Evolutionary conservation across 176 grass and related monocot species (phyloP).

Genomic region (Dendrocalamus sinicus): DNA sequence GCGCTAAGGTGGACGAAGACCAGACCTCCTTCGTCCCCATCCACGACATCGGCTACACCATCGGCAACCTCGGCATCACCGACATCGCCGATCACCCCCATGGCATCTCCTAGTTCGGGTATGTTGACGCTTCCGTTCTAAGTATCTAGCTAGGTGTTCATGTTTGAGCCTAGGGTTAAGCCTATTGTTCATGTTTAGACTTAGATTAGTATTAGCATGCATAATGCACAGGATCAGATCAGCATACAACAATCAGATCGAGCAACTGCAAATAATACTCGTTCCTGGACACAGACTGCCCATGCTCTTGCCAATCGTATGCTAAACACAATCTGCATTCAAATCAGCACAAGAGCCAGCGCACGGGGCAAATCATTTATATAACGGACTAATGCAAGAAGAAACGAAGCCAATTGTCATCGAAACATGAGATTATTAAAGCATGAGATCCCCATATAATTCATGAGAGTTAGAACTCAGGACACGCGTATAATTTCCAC

Average conservation of each 20-base stretch:
- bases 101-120: no score
- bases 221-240: background rate
- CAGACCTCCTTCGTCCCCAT: no score
- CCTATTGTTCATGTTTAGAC: no score
- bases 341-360: background rate
- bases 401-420: slow-evolving; percentile 4
- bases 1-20: no score
- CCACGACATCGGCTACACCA: no score
- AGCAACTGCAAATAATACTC: no score
- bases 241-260: background rate
- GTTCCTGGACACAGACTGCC: background rate
- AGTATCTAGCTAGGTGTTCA: no score
- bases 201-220: background rate
- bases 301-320: background rate
- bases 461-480: slow-evolving; percentile 16
- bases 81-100: no score
- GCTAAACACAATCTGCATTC: background rate
- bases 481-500: slow-evolving; percentile 39
- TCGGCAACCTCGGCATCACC: no score
- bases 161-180: no score
- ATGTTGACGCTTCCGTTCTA: no score
- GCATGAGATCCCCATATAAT: slow-evolving; percentile 5
- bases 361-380: background rate
- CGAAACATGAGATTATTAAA: slow-evolving; percentile 27
- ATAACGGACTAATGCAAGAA: background rate